Evolutionary conservation across 495 filamentous ascomycete genomes (phyloP), one percentile per base, ranked within the genome.

Genomic region (Hyaloscypha variabilis): DNA sequence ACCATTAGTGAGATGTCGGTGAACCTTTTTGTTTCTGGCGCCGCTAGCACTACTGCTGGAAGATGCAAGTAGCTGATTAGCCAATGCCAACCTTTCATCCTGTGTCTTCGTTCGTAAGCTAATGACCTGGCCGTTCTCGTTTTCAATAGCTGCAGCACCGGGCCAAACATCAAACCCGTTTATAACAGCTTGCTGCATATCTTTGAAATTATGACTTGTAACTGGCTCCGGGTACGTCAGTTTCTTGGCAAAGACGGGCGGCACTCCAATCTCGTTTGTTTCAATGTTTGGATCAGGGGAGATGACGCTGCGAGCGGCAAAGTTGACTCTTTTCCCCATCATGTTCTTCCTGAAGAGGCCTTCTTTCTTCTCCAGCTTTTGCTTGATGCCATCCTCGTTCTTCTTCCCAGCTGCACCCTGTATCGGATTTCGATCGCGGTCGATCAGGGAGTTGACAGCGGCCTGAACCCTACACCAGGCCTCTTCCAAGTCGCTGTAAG

Each of bases 251-350:
- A 99, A 99, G 13, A 98, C 95, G 24, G 93, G 90, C 23, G 96
- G 96, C 4, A 99, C 94, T 75, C 96, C 96, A 63, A 99, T 97
- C 77, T 99, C 96, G 70, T 94, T 96, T 21, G 94, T 97, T 77
- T 99, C 96, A 71, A 99, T 95, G 71, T 97, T 98, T 4, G 96
- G 96, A 75, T 99, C 96, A 2, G 96, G 95, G 30, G 94, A 97
- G 67, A 99, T 99, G 70, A 99, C 96, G 82, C 90, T 95, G 74
- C 96, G 90, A 59, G 96, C 96, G 62, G 96, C 96, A 74, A 93
- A 97, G 77, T 99, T 98, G 76, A 99, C 96, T 79, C 96, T 91
- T 81, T 99, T 99, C 55, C 96, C 96, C 96, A 99, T 99, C 94
- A 99, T 98, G 79, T 99, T 96, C 83, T 94, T 98, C 69, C 96